phyloP scores from a whole-genome alignment of 2,329 filamentous ascomycete species.

The Nemania sp. region DNA sequence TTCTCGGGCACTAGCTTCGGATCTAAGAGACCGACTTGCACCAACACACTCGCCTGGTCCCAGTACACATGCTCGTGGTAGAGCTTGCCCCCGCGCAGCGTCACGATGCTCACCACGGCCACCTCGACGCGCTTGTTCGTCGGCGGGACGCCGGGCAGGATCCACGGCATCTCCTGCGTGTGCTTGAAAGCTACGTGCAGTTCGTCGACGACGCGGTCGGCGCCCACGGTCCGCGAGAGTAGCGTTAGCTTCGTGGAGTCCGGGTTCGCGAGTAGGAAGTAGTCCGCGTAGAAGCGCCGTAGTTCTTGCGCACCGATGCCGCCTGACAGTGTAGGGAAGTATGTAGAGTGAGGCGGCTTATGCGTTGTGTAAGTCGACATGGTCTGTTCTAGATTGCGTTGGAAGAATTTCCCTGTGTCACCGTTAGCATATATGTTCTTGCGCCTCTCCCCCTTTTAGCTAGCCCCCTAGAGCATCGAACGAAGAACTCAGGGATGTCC shows the following conservation, averaged over 20 bases:
- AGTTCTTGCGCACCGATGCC: constrained; percentile 63
- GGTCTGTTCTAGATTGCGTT: constrained; percentile 59
- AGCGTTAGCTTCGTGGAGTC: constrained; percentile 62
- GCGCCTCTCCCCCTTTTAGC: neutral
- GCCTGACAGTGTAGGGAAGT: constrained; percentile 67
- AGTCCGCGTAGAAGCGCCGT: constrained; percentile 65
- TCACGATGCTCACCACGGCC: constrained; percentile 65
- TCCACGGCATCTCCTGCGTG: constrained; percentile 60
- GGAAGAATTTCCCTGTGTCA: constrained; percentile 54
- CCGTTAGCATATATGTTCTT: neutral
- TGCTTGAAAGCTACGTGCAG: constrained; percentile 63
- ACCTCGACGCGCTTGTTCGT: constrained; percentile 58
- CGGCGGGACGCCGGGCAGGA: constrained; percentile 61
- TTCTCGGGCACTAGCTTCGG: constrained; percentile 43
- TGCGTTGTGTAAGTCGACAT: constrained; percentile 65
- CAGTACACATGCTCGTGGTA: constrained; percentile 70
- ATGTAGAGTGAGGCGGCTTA: constrained; percentile 68
- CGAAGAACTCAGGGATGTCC: no score
- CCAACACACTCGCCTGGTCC: constrained; percentile 68
- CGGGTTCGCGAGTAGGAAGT: constrained; percentile 67
- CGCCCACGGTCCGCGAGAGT: constrained; percentile 65
- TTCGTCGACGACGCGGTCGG: constrained; percentile 67
- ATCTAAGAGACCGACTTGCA: constrained; percentile 61
- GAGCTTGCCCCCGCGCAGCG: constrained; percentile 64
- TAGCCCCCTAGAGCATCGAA: no score